Conservation (phyloP, 1,139 yeast genomes). For the Eremothecium cymbalariae region DNA sequence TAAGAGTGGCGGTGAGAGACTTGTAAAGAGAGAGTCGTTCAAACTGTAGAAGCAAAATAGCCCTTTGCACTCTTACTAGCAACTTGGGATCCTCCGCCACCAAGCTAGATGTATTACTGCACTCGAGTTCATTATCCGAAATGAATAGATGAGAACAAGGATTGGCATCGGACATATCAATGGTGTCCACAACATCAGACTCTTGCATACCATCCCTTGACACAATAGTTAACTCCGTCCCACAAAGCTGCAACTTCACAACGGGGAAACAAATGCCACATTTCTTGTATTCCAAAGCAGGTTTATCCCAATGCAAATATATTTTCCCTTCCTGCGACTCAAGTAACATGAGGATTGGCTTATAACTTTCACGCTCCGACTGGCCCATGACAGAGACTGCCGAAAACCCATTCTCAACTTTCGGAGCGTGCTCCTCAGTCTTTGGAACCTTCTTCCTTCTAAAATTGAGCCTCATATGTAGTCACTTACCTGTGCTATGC, state of each 20-base stretch:
- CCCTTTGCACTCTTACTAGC: constrained; percentile 6
- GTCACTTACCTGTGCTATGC: no score
- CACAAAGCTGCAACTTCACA: constrained; percentile 6
- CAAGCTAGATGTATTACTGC: constrained; percentile 5
- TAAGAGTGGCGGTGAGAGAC: constrained; percentile 26
- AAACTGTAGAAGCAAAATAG: constrained; percentile 13
- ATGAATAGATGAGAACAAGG: no score
- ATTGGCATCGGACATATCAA: no score
- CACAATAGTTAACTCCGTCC: constrained; percentile 8
- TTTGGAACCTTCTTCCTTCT: no score
- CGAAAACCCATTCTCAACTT: no score
- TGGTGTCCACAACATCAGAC: no score
- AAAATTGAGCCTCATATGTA: no score
- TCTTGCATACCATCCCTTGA: constrained; percentile 2
- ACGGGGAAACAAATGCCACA: constrained; percentile 6
- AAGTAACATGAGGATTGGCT: constrained; percentile 10
- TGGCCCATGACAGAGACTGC: constrained; percentile 1
- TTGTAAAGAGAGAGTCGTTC: constrained; percentile 25
- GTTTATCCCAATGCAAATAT: constrained; percentile 7
- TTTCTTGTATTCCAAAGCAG: constrained; percentile 3
- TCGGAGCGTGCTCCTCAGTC: no score
- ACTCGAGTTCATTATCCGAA: no score
- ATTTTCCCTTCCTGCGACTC: constrained; percentile 10
- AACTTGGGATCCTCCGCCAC: constrained; percentile 2
- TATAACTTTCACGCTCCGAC: constrained; percentile 9